A percentile compares a stretch with the other conserved stretches of the same genome.
Evolutionary conservation across 1,284 basidiomycete species (phyloP).

Genomic region (Heliocybe sulcata): DNA sequence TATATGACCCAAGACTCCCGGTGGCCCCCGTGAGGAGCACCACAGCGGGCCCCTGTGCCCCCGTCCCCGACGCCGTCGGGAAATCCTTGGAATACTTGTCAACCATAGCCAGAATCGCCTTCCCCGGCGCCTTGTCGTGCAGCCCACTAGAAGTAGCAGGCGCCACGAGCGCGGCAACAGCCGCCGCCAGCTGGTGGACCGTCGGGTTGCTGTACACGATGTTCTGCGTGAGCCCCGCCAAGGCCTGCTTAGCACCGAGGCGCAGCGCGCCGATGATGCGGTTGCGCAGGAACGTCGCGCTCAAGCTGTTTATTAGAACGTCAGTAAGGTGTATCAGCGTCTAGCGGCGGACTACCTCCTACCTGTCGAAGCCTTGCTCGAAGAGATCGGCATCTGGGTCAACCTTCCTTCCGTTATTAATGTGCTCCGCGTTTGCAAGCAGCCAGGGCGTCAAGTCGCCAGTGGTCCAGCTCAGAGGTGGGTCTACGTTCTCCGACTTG

Average conservation of each 20-base stretch:
- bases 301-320: conserved; percentile 20
- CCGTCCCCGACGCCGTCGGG: neutral
- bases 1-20: neutral
- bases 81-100: neutral
- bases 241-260: conserved; percentile 13
- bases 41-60: neutral
- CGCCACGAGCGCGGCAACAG: conserved; percentile 14
- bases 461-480: conserved; percentile 9
- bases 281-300: conserved; percentile 34
- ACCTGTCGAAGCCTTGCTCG: conserved; percentile 34
- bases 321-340: neutral
- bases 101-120: neutral
- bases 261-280: conserved; percentile 25
- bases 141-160: conserved; percentile 6
- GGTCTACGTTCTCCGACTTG: conserved; percentile 6
- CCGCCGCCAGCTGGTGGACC: conserved; percentile 19
- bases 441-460: conserved; percentile 13
- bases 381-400: conserved; percentile 28
- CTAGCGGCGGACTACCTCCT: neutral
- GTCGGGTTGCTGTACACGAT: conserved; percentile 30
- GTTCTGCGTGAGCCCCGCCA: conserved; percentile 15
- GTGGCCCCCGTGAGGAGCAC: conserved; percentile 3
- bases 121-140: neutral
- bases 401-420: conserved; percentile 17
- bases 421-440: conserved; percentile 16